Conservation (phyloP, 1,139 yeast genomes). For the Kluyveromyces marxianus region DNA sequence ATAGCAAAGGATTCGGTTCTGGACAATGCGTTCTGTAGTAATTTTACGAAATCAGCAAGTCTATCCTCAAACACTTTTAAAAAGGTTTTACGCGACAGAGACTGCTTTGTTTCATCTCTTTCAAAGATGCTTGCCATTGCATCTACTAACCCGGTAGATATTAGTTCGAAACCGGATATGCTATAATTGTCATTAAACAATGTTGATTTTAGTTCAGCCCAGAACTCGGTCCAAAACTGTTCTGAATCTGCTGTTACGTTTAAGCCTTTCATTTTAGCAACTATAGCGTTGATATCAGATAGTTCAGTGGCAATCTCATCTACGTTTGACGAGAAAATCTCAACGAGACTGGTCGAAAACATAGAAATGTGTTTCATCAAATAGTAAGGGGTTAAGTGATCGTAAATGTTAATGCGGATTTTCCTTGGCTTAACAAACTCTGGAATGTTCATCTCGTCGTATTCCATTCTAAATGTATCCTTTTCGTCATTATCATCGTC, state of each 20-base stretch:
- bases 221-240: slow-evolving; percentile 40
- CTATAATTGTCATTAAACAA: slow-evolving; percentile 31
- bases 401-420: slow-evolving; percentile 18
- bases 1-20: slow-evolving; percentile 74
- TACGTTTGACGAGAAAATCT: slow-evolving; percentile 16
- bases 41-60: slow-evolving; percentile 40
- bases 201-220: slow-evolving; percentile 38
- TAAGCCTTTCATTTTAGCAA: slow-evolving; percentile 11
- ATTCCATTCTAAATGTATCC: slow-evolving; percentile 26
- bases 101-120: slow-evolving; percentile 19
- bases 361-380: slow-evolving; percentile 11
- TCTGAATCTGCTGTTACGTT: slow-evolving; percentile 19
- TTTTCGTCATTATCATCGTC: slow-evolving; percentile 27
- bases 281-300: slow-evolving; percentile 21
- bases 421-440: slow-evolving; percentile 20
- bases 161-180: slow-evolving; percentile 69
- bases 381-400: slow-evolving; percentile 10
- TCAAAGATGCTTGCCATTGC: slow-evolving; percentile 39
- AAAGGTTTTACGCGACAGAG: slow-evolving; percentile 41
- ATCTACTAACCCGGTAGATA: slow-evolving; percentile 58
- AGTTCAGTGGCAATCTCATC: slow-evolving; percentile 25
- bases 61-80: slow-evolving; percentile 39
- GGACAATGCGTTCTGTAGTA: slow-evolving; percentile 68
- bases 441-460: slow-evolving; percentile 21
- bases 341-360: slow-evolving; percentile 10